Evolutionary conservation across 2,329 filamentous ascomycete genomes (phyloP).

Genomic region (Colletotrichum kahawae): DNA sequence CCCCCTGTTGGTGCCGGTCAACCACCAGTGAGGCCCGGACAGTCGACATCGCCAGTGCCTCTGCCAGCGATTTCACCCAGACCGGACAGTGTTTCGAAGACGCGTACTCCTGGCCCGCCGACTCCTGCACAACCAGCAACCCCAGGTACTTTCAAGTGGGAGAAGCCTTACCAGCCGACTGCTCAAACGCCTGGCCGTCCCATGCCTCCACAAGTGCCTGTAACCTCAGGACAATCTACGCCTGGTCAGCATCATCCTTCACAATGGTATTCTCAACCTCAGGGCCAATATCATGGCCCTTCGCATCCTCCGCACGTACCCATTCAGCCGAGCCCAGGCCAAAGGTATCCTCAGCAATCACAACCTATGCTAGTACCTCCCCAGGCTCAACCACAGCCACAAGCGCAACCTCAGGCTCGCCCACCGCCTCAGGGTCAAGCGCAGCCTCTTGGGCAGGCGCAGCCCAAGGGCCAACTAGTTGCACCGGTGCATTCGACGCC

Average conservation of each 20-base stretch:
- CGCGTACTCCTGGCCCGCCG: conserved; percentile 34
- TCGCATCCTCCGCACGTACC: conserved; percentile 5
- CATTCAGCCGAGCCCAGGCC: conserved; percentile 17
- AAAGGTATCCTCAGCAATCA: conserved; percentile 21
- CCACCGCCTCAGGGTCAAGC: conserved; percentile 23
- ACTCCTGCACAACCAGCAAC: conserved; percentile 26
- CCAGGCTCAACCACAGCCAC: conserved; percentile 4
- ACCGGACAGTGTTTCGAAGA: conserved; percentile 35
- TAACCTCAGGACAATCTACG: conserved; percentile 3
- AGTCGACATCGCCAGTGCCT: conserved; percentile 23
- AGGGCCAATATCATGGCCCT: conserved; percentile 15
- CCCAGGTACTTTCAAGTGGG: conserved; percentile 41
- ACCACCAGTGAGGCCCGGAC: conserved; percentile 27
- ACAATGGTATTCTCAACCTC: conserved; percentile 20
- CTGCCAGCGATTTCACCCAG: conserved; percentile 36
- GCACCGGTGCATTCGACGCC: conserved; percentile 40
- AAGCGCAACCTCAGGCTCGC: conserved; percentile 23
- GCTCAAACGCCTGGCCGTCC: conserved; percentile 27
- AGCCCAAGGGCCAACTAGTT: conserved; percentile 38
- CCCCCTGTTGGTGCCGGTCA: conserved; percentile 37
- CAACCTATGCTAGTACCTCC: conserved; percentile 17
- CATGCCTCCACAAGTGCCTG: neutral
- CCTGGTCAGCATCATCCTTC: conserved; percentile 21
- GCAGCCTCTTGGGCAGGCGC: conserved; percentile 30
- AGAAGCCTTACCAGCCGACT: conserved; percentile 45